Conservation (phyloP, 306 rosid species). For the Vigna mungo region DNA sequence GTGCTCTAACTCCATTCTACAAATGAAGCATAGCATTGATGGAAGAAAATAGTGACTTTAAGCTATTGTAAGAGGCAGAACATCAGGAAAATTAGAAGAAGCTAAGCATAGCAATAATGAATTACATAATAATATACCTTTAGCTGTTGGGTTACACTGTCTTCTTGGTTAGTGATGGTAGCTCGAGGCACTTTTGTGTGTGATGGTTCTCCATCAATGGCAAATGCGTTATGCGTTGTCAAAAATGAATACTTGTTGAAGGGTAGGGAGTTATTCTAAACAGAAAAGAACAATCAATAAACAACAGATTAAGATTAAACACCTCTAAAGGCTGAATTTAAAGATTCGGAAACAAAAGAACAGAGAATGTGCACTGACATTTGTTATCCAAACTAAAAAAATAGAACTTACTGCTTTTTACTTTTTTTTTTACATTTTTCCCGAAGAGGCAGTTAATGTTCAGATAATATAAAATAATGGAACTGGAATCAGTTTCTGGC, state of each 20-base stretch:
- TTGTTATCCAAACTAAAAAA: too few relatives aligned
- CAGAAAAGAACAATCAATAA: background rate
- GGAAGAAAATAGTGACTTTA: background rate
- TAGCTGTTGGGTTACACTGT: constrained; percentile 70
- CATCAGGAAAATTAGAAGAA: background rate
- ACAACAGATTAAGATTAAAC: background rate
- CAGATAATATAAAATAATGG: background rate
- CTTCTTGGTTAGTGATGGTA: constrained; percentile 74
- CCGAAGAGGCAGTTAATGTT: background rate
- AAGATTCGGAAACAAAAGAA: too few relatives aligned
- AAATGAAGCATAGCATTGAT: constrained; percentile 37
- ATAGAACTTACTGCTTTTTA: too few relatives aligned
- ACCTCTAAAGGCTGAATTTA: too few relatives aligned
- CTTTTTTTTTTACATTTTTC: background rate
- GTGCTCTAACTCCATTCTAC: constrained; percentile 72
- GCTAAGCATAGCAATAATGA: background rate
- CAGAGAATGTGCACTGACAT: too few relatives aligned
- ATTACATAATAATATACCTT: constrained; percentile 44
- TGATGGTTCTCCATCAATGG: constrained; percentile 71
- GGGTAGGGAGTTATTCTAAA: constrained; percentile 74
- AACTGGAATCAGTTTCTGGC: background rate
- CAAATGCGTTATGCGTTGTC: constrained; percentile 78
- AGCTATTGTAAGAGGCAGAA: background rate
- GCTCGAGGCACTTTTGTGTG: constrained; percentile 65
- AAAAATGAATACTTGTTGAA: constrained; percentile 84